These are phyloP conservation scores for Diaporthe ilicicola DNA, from an alignment of 2,329 filamentous ascomycete species.

Conservation along the genomic window DNA sequence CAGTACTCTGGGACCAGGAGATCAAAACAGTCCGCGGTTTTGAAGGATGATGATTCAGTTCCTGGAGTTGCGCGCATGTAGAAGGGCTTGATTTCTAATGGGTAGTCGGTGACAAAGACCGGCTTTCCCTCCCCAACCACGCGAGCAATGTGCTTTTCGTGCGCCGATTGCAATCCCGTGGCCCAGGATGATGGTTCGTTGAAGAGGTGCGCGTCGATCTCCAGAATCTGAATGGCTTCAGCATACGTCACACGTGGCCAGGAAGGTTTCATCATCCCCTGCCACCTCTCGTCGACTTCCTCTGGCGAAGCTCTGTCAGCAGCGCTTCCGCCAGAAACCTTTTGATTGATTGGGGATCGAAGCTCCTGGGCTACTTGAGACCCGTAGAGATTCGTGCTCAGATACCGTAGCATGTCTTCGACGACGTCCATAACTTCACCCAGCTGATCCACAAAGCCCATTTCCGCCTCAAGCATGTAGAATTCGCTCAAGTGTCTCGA, in stretches of 20 bases:
- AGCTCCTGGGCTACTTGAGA: slow-evolving; percentile 57
- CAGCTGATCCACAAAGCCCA: slow-evolving; percentile 79
- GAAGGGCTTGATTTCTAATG: slow-evolving; percentile 82
- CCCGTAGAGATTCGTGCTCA: slow-evolving; percentile 50
- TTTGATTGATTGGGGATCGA: slow-evolving; percentile 35
- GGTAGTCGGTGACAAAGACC: slow-evolving; percentile 93
- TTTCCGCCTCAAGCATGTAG: slow-evolving; percentile 96
- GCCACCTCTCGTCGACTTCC: slow-evolving; percentile 75
- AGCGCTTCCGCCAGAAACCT: slow-evolving; percentile 36
- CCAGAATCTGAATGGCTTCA: slow-evolving; percentile 75
- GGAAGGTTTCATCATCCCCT: slow-evolving; percentile 62
- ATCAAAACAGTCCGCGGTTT: slow-evolving; percentile 89
- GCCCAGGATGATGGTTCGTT: slow-evolving; percentile 75
- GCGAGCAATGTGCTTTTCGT: slow-evolving; percentile 87
- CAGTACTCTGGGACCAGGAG: slow-evolving; percentile 85
- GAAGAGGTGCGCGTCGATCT: slow-evolving; percentile 69
- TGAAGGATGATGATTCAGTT: neutral
- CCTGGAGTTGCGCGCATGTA: slow-evolving; percentile 62
- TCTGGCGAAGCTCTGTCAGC: slow-evolving; percentile 53
- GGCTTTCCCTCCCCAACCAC: slow-evolving; percentile 64
- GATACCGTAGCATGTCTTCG: slow-evolving; percentile 76
- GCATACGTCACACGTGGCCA: slow-evolving; percentile 90
- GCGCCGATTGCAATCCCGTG: slow-evolving; percentile 83
- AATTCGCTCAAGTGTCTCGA: slow-evolving; percentile 95
- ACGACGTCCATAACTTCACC: slow-evolving; percentile 79